Base-by-base conservation (phyloP, 306 rosid species). In the Mimosa pudica region DNA sequence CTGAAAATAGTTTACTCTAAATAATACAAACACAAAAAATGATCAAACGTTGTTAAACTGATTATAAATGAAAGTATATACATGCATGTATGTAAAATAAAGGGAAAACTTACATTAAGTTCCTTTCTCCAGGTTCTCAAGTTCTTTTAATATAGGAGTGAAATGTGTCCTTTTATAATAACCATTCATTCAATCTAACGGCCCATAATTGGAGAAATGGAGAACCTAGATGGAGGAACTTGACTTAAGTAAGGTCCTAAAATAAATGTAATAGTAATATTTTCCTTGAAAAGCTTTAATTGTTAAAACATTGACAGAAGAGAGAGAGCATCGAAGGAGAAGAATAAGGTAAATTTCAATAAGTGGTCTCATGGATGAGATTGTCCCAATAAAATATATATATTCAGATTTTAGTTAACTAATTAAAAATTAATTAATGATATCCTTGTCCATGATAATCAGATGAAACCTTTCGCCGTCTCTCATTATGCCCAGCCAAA, bases 401-500 rank as follows among this genome's bases (percentile, higher is more conserved):
- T 38, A 49, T 10, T 30, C 72, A 18, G 16, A 60, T 20, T 10
- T 81, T 24, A 14, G 7, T 38, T 14, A 33, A 52, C 42, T 44
- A 79, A 5, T 80, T 6, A 75, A 35, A 32, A 35, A 46, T 44
- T 75, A 82, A 18, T 5, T 16, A 83, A 77, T 54, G 78, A 66
- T 83, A 79, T 73, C 85, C 90, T 77, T 90, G 93, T 76, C 93
- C 89, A 10, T 85, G 87, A 46, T 52, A 78, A 6, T 92, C 93
- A 2, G 84, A 60, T 41, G 87, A 52, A 82, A 61, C 86, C 79
- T 91, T 95, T 89, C 99, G 82, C 12, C 99, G 92, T 81, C 98
- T 88, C 82, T 85, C 87, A 64, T 95, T 95, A 79, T 93, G 99
- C 49, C 97, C 99, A 0, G 92, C 96, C 86, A 95, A 79, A n/a